Conservation (phyloP, 2,329 filamentous ascomycete genomes). For the Xenoacremonium recifei region DNA sequence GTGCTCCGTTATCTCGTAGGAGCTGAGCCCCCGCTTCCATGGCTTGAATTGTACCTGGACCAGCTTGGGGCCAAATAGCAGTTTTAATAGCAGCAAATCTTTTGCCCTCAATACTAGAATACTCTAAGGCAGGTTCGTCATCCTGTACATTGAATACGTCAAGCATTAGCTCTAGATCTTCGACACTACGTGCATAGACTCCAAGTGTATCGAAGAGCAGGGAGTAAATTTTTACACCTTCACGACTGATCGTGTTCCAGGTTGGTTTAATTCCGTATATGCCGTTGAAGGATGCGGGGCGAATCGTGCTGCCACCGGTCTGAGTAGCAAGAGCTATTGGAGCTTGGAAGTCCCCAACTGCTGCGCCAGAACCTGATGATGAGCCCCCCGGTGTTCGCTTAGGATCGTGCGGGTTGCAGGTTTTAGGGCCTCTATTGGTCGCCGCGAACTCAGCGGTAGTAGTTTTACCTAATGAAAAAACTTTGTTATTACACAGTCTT, state of each 20-base stretch:
- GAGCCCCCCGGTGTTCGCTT: slow-evolving; percentile 66
- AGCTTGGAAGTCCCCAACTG: slow-evolving; percentile 63
- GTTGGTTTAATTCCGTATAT: slow-evolving; percentile 66
- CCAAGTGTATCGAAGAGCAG: slow-evolving; percentile 62
- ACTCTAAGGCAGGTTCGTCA: slow-evolving; percentile 34
- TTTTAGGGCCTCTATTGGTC: slow-evolving; percentile 50
- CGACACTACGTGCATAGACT: slow-evolving; percentile 55
- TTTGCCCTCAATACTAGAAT: slow-evolving; percentile 43
- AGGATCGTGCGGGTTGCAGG: slow-evolving; percentile 63
- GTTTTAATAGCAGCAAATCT: slow-evolving; percentile 56
- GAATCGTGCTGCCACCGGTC: slow-evolving; percentile 62
- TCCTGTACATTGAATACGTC: slow-evolving; percentile 54
- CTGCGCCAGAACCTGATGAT: slow-evolving; percentile 64
- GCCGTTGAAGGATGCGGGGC: slow-evolving; percentile 64
- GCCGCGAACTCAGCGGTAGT: slow-evolving; percentile 65
- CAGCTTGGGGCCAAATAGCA: slow-evolving; percentile 46
- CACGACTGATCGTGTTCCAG: slow-evolving; percentile 60
- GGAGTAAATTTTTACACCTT: slow-evolving; percentile 60
- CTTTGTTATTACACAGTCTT: no score
- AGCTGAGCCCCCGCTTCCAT: slow-evolving; percentile 37
- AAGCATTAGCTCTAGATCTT: slow-evolving; percentile 56
- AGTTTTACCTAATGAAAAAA: slow-evolving; percentile 23
- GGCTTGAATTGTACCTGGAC: slow-evolving; percentile 40
- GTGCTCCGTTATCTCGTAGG: slow-evolving; percentile 45
- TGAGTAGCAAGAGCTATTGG: slow-evolving; percentile 63